phyloP scores from a whole-genome alignment of 2,329 filamentous ascomycete species.

The Colletotrichum sublineola region DNA sequence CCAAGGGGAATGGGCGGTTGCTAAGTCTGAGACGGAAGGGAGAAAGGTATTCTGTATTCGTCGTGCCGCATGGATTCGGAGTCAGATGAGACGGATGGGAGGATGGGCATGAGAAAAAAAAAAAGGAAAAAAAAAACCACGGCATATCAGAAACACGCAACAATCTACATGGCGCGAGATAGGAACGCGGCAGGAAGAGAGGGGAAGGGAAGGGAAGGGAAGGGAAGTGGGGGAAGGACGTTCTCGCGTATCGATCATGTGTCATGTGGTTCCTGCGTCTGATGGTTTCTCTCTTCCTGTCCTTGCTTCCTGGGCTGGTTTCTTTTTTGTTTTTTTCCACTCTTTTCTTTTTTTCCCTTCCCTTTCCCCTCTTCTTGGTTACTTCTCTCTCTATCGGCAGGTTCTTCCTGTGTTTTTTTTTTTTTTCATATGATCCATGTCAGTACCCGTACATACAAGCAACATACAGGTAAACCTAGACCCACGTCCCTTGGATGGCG shows the following conservation, averaged over 20 bases:
- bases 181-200: not conserved
- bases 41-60: not conserved
- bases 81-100: not conserved
- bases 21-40: constrained; percentile 17
- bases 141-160: not conserved
- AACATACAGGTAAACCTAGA: not conserved
- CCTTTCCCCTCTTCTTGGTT: not conserved
- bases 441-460: too few species aligned
- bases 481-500: not conserved
- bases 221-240: not conserved
- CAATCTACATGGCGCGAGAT: not conserved
- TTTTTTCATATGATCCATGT: too few species aligned
- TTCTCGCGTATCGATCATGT: not conserved
- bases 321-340: not conserved
- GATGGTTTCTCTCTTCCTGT: not conserved
- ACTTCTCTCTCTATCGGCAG: too few species aligned
- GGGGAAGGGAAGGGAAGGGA: too few species aligned
- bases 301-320: too few species aligned
- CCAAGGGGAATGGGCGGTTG: constrained; percentile 13
- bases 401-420: too few species aligned
- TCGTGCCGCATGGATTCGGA: not conserved
- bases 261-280: too few species aligned
- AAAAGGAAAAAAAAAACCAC: too few species aligned
- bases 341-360: too few species aligned
- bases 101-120: too few species aligned